These are phyloP conservation scores for Begonia masoniana DNA, from an alignment of 306 rosid genomes.

Conservation along the genomic window DNA sequence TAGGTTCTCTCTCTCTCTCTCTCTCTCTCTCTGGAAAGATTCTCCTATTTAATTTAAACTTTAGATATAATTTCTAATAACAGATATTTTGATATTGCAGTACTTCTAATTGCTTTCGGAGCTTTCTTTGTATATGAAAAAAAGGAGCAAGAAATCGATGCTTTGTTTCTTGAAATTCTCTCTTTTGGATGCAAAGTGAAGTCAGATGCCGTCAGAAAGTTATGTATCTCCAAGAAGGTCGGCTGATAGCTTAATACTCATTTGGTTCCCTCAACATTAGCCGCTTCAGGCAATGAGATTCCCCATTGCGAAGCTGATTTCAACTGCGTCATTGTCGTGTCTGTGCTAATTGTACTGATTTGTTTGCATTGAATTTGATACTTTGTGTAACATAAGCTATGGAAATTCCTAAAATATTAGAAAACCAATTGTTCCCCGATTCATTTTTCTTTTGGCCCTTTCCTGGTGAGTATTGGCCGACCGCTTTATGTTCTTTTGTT, in stretches of 20 bases:
- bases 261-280: slow-evolving; percentile 1
- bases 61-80: background rate
- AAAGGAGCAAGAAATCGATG: slow-evolving; percentile 71
- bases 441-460: background rate
- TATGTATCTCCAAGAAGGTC: slow-evolving; percentile 37
- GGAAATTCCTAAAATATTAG: background rate
- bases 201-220: slow-evolving; percentile 33
- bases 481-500: too few relatives aligned
- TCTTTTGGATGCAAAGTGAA: slow-evolving; percentile 48
- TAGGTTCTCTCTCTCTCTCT: slow-evolving; percentile 35
- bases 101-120: slow-evolving; percentile 40
- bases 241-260: slow-evolving; percentile 22
- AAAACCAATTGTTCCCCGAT: background rate
- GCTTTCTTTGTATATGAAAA: slow-evolving; percentile 63
- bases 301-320: background rate
- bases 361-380: background rate
- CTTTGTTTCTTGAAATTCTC: slow-evolving; percentile 22
- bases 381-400: background rate
- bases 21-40: slow-evolving; percentile 5
- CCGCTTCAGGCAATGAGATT: background rate
- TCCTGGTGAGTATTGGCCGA: too few relatives aligned
- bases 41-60: background rate
- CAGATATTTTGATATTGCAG: slow-evolving; percentile 29
- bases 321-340: background rate
- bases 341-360: background rate